These are phyloP conservation scores for Middelhovenomyces tepae DNA, from an alignment of 805 yeast genomes.

Conservation along the genomic window DNA sequence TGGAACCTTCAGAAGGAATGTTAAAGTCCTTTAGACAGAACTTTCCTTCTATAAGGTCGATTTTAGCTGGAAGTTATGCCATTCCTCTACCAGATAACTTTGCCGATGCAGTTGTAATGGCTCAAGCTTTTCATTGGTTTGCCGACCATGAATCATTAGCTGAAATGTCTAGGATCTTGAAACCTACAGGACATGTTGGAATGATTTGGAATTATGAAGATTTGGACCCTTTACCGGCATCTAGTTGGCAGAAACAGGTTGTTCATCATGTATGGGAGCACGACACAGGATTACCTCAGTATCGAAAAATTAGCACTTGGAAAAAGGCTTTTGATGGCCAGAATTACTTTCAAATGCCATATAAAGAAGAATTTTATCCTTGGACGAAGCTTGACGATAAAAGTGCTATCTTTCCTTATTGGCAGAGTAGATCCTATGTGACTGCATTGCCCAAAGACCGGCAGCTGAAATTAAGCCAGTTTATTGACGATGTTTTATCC, in stretches of 20 bases:
- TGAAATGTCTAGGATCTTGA: slow-evolving; percentile 45
- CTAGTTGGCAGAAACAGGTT: slow-evolving; percentile 33
- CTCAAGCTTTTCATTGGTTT: slow-evolving; percentile 65
- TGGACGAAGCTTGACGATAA: slow-evolving; percentile 21
- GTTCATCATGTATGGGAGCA: slow-evolving; percentile 29
- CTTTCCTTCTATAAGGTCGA: slow-evolving; percentile 35
- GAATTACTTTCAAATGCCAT: slow-evolving; percentile 29
- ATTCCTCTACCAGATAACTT: slow-evolving; percentile 39
- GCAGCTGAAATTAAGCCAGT: slow-evolving; percentile 25
- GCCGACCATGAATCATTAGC: slow-evolving; percentile 39
- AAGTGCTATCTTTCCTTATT: slow-evolving; percentile 34
- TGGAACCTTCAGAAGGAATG: slow-evolving; percentile 56
- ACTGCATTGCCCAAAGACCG: slow-evolving; percentile 36
- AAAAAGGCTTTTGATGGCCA: slow-evolving; percentile 28
- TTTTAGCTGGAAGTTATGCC: slow-evolving; percentile 36
- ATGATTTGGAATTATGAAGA: slow-evolving; percentile 53
- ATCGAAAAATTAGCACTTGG: slow-evolving; percentile 44
- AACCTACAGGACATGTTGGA: slow-evolving; percentile 42
- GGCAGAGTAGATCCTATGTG: slow-evolving; percentile 49
- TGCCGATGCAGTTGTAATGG: slow-evolving; percentile 43
- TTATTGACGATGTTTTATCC: too few relatives aligned
- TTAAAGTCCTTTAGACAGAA: slow-evolving; percentile 36
- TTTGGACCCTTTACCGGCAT: slow-evolving; percentile 17
- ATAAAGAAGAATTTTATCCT: slow-evolving; percentile 26
- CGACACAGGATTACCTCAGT: slow-evolving; percentile 48